Conservation (phyloP, 345 rosid genomes). For the Kernera saxatilis region DNA sequence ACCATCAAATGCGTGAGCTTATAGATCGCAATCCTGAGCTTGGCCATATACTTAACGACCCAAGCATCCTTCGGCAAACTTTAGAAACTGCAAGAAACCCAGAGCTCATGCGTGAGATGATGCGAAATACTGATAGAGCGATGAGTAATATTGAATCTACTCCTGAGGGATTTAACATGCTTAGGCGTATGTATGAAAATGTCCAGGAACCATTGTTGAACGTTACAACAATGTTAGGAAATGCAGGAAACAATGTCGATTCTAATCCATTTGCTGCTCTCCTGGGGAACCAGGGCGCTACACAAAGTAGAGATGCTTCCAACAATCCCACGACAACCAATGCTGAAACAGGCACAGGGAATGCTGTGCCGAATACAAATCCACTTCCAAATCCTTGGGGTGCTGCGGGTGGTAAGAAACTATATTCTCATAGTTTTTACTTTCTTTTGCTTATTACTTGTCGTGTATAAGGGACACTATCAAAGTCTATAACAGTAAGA, state of each 20-base stretch:
- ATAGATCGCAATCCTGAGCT: slow-evolving; percentile 83
- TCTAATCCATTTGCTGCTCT: slow-evolving; percentile 54
- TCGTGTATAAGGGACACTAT: not conserved
- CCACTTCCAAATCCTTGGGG: slow-evolving; percentile 93
- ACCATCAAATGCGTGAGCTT: slow-evolving; percentile 80
- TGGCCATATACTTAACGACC: slow-evolving; percentile 72
- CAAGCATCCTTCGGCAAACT: slow-evolving; percentile 61
- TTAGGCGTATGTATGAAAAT: slow-evolving; percentile 77
- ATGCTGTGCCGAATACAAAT: slow-evolving; percentile 53
- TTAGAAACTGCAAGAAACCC: slow-evolving; percentile 75
- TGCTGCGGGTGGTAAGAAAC: slow-evolving; percentile 39
- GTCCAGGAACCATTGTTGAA: slow-evolving; percentile 72
- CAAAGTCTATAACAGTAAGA: not conserved
- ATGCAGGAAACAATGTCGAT: slow-evolving; percentile 35
- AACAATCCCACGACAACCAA: slow-evolving; percentile 37
- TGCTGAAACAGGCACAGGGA: slow-evolving; percentile 41
- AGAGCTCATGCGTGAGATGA: slow-evolving; percentile 89
- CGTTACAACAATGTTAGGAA: slow-evolving; percentile 58
- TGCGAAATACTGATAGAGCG: slow-evolving; percentile 67
- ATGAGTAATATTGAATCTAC: slow-evolving; percentile 75
- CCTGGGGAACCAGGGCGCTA: slow-evolving; percentile 39
- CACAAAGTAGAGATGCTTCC: slow-evolving; percentile 40
- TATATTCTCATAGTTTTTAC: not conserved
- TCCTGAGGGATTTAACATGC: slow-evolving; percentile 78
- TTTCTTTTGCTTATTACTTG: not conserved